These are phyloP conservation scores for Saccharum officinarum DNA, from an alignment of 176 grass and related monocot genomes.

Conservation along the genomic window DNA sequence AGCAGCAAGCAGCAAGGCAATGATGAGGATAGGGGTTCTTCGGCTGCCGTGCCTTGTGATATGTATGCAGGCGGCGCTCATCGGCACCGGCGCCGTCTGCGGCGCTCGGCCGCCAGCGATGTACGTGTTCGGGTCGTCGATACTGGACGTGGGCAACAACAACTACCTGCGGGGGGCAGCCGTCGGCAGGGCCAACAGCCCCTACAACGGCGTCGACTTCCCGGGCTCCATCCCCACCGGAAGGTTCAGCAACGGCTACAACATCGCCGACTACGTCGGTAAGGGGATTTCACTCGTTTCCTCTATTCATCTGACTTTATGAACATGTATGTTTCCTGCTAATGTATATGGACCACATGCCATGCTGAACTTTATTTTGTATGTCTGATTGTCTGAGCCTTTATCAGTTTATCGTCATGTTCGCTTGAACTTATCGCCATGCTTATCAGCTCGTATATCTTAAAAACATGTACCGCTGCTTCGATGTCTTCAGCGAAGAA, in stretches of 20 bases:
- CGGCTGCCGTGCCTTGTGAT: background rate
- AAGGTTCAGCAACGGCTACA: conserved; percentile 67
- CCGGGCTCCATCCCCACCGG: conserved; percentile 33
- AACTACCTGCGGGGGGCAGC: conserved; percentile 4
- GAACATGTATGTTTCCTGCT: no score
- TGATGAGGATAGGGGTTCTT: background rate
- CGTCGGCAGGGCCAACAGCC: conserved; percentile 34
- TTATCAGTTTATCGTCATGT: no score
- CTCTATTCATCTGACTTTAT: no score
- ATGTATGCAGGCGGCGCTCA: background rate
- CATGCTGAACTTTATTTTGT: no score
- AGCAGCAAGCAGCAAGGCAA: no score
- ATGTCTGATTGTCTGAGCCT: no score
- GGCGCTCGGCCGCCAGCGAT: conserved; percentile 23
- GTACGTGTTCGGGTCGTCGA: conserved; percentile 48
- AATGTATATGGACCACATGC: no score
- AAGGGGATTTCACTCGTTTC: background rate
- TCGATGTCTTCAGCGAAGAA: conserved; percentile 5
- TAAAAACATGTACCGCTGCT: background rate
- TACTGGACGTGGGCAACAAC: conserved; percentile 53
- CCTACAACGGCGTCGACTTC: conserved; percentile 45
- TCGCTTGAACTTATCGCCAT: no score
- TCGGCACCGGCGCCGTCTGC: background rate
- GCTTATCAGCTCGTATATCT: no score
- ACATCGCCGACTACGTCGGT: conserved; percentile 45